Evolutionary conservation across 495 filamentous ascomycete species (phyloP).

Genomic region (Penicillium coprophilum): DNA sequence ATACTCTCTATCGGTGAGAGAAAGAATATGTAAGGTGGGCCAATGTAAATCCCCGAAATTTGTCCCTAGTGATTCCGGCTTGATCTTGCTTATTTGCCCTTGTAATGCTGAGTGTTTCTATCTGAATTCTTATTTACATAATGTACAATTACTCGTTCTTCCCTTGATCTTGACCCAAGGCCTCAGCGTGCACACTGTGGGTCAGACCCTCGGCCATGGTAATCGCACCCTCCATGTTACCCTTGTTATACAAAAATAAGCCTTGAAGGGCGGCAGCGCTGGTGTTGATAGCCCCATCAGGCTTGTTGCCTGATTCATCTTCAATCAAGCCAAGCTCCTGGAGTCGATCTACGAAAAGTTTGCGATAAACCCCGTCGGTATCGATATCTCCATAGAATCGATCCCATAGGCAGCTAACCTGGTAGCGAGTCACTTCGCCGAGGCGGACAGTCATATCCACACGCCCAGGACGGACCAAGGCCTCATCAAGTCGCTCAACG

Average conservation of each 20-base stretch:
- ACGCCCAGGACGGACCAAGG: constrained; percentile 84
- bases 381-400: constrained; percentile 91
- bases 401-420: constrained; percentile 87
- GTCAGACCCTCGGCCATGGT: constrained; percentile 67
- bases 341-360: constrained; percentile 50
- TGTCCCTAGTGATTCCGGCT: constrained; percentile 5
- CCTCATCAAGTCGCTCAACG: constrained; percentile 81
- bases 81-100: constrained; percentile 1
- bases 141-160: constrained; percentile 29
- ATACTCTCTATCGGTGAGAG: constrained; percentile 5
- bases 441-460: constrained; percentile 92
- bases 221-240: constrained; percentile 82
- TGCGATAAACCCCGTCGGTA: constrained; percentile 49
- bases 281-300: constrained; percentile 48
- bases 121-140: constrained; percentile 38
- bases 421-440: constrained; percentile 81
- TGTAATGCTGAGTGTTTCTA: too few relatives aligned
- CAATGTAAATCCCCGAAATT: constrained; percentile 9
- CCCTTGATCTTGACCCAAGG: constrained; percentile 19
- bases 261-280: constrained; percentile 92
- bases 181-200: constrained; percentile 35
- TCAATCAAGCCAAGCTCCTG: constrained; percentile 54
- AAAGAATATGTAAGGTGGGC: neutral
- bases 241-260: constrained; percentile 91
- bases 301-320: constrained; percentile 44